These are phyloP conservation scores for Pleochaeta shiraiana DNA, from an alignment of 2,329 filamentous ascomycete genomes.

Conservation along the genomic window DNA sequence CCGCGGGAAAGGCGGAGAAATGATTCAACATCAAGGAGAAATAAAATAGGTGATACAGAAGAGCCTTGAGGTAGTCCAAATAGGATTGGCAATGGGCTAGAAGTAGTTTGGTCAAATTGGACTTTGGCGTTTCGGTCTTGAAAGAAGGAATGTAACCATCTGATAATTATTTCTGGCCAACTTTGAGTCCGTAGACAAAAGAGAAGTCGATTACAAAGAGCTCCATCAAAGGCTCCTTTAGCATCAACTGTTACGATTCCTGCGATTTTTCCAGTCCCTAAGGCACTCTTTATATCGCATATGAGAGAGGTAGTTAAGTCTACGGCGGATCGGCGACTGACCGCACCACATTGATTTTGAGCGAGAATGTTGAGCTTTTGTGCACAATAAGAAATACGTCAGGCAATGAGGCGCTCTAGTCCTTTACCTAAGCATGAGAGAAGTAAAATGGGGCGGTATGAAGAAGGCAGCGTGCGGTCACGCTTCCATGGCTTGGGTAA, in stretches of 20 bases:
- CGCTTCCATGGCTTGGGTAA: neutral
- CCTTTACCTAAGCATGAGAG: neutral
- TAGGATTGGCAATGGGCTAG: neutral
- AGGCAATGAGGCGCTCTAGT: neutral
- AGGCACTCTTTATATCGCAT: neutral
- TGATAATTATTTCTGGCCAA: neutral
- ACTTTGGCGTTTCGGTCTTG: neutral
- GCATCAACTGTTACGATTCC: neutral
- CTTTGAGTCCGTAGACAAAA: neutral
- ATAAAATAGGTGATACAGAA: neutral
- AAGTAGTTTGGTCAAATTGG: neutral
- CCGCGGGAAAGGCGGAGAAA: neutral
- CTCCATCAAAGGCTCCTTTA: neutral
- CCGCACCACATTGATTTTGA: neutral
- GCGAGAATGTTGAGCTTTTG: neutral
- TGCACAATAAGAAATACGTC: neutral
- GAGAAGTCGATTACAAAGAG: neutral
- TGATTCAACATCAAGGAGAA: neutral
- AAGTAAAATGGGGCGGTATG: neutral
- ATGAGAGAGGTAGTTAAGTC: neutral
- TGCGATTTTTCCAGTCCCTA: neutral
- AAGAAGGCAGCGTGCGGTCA: neutral
- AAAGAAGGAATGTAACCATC: neutral
- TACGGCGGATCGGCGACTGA: neutral
- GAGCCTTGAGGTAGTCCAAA: neutral